Conservation (phyloP, 495 filamentous ascomycete genomes). For the Penicillium simplicissimum region DNA sequence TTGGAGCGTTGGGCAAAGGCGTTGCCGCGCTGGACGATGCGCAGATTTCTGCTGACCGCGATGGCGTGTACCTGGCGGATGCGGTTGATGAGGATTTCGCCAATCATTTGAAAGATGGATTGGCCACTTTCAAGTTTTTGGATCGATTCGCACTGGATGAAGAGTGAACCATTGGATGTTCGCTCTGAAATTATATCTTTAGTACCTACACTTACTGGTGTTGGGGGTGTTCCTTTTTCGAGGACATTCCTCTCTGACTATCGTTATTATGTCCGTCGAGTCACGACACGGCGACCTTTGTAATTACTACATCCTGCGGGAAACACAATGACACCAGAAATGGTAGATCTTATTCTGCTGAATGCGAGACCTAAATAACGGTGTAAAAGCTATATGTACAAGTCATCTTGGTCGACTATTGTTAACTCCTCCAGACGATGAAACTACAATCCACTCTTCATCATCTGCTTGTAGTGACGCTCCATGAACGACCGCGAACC, state of each 20-base stretch:
- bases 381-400: conserved; percentile 1
- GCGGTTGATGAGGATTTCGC: conserved; percentile 41
- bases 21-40: conserved; percentile 42
- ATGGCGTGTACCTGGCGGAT: conserved; percentile 54
- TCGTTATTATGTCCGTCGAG: not conserved
- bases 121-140: conserved; percentile 67
- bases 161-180: conserved; percentile 10
- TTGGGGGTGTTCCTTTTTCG: not conserved
- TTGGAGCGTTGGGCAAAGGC: conserved; percentile 59
- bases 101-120: conserved; percentile 53
- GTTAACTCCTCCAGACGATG: not conserved
- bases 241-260: not conserved
- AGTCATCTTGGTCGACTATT: not conserved
- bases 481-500: conserved; percentile 14
- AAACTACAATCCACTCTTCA: not conserved
- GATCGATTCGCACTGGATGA: conserved; percentile 42
- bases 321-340: not conserved
- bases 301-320: not conserved
- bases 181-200: not conserved
- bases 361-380: not conserved
- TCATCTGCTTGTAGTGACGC: conserved; percentile 11
- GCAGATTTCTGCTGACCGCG: conserved; percentile 35
- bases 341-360: not conserved
- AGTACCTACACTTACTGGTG: not conserved
- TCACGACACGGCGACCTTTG: not conserved